These are phyloP conservation scores for Carex cristatella DNA, from an alignment of 176 grass and related monocot genomes.

Conservation along the genomic window DNA sequence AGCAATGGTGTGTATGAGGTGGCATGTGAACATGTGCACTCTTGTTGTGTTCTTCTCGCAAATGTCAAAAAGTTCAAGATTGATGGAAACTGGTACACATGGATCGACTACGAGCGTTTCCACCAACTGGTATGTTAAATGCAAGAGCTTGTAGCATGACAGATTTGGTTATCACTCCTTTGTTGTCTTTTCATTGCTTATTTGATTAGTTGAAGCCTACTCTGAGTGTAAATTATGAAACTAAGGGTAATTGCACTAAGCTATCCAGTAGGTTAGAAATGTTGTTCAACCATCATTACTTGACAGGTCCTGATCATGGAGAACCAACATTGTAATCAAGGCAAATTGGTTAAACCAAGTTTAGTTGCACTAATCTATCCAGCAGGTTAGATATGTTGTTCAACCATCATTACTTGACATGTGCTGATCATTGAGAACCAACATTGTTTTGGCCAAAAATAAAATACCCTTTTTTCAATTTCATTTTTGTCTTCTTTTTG, in stretches of 20 bases:
- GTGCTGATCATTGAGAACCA: not conserved
- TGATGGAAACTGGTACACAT: conserved; percentile 80
- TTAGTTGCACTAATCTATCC: not conserved
- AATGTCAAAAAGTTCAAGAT: conserved; percentile 87
- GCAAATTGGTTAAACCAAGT: not conserved
- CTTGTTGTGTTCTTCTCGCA: conserved; percentile 84
- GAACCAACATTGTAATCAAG: not conserved
- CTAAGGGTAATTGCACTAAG: not conserved
- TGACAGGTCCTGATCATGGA: not conserved
- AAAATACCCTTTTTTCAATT: not conserved
- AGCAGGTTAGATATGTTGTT: not conserved
- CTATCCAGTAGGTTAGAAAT: not conserved
- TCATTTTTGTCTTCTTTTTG: not conserved
- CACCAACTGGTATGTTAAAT: conserved; percentile 63
- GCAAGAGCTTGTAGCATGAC: not conserved
- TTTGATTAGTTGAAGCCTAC: not conserved
- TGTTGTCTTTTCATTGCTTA: not conserved
- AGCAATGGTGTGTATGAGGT: conserved; percentile 67
- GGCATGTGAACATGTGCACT: conserved; percentile 92
- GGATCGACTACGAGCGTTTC: conserved; percentile 91
- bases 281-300: not conserved
- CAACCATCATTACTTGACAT: not conserved
- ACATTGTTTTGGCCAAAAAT: not conserved
- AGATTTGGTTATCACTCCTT: not conserved
- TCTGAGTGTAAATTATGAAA: not conserved